Evolutionary conservation across 2,329 filamentous ascomycete genomes (phyloP), one percentile per base, ranked within the genome.

Genomic region (Talaromyces pinophilus): DNA sequence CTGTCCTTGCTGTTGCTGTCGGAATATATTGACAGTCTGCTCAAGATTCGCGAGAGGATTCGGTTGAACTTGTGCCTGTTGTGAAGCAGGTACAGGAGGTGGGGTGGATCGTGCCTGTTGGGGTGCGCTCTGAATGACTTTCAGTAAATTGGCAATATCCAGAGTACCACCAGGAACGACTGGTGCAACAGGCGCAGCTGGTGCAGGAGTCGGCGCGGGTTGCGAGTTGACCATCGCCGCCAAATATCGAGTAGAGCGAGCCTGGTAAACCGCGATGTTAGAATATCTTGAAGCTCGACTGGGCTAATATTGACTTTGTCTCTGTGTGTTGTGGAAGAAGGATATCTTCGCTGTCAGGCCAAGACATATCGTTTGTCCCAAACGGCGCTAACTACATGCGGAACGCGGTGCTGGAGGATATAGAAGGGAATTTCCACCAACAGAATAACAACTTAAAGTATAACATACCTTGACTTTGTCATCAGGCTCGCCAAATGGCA

Each of bases 241-340:
- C 69, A 77, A 80, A 63, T 81, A 82, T 48, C 77, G 78, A 63
- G 78, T 75, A 68, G 82, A 78, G 33, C 81, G 78, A 62, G 70
- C 71, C 75, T 82, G 66, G 15, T 46, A 52, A 30, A 48, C 2
- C 60, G 63, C 54, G 62, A 61, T 22, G 35, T 72, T 54, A 69
- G 67, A 33, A 44, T 19, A 55, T 19, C 19, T 6, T 68, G 59
- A 28, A 3, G 59, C 6, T 8, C 17, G 19, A 22, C 3, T 13
- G n/a, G 63, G 7, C n/a, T 15, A 48, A 46, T 15, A 6, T 5
- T 38, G 11, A 15, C 35, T 38, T 38, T 38, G 35, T 38, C 35
- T 38, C 35, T 38, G 35, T 38, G 35, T 38, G 35, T 38, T 15
- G 35, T 38, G 35, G 35, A 13, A 38, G 35, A 38, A 38, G 13